Evolutionary conservation across 495 filamentous ascomycete genomes (phyloP), one percentile per base, ranked within the genome.

Genomic region (Oidiodendron maius): DNA sequence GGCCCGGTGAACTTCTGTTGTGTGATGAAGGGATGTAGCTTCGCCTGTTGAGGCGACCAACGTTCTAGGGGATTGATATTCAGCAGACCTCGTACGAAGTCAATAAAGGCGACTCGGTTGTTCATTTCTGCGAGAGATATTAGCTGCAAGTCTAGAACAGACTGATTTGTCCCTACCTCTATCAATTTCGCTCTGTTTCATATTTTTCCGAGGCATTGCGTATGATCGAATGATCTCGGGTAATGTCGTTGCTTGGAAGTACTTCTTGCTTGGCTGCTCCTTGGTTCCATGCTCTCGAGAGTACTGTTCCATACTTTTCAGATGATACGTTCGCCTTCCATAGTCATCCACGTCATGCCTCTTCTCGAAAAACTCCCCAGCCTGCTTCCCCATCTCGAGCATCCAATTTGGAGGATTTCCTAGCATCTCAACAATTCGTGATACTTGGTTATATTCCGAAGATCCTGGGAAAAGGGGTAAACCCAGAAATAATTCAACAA

Each of bases 211-310:
- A 23, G 94, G 94, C 91, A 99, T 95, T 28, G 93, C 82, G 63
- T 99, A 99, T 52, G 84, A 87, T 59, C 93, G 84, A 65, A 99
- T 96, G 53, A 99, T 97, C 48, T 97, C 94, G 13, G 94, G 90
- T 41, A 99, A 65, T 2, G 90, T 95, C 24, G 80, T 96, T 2
- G 91, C 89, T 56, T 86, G 82, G 70, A 99, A 99, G 65, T 99
- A 99, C 67, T 96, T 97, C 76, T 99, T 99, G 76, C 94, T 97
- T 35, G 94, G 94, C 64, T 96, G 93, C 64, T 99, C 94, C 64
- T 99, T 97, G 11, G 89, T 91, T 48, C 84, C 83, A 57, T 95
- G 91, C 63, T 99, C 94, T 37, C 91, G 70, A 10, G 93, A 93
- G 60, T 96, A 99, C 58, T 95, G 87, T 62, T 99, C 94, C 83